Base-by-base conservation (phyloP, 2,329 filamentous ascomycete genomes). In the Westerdykella sp. region DNA sequence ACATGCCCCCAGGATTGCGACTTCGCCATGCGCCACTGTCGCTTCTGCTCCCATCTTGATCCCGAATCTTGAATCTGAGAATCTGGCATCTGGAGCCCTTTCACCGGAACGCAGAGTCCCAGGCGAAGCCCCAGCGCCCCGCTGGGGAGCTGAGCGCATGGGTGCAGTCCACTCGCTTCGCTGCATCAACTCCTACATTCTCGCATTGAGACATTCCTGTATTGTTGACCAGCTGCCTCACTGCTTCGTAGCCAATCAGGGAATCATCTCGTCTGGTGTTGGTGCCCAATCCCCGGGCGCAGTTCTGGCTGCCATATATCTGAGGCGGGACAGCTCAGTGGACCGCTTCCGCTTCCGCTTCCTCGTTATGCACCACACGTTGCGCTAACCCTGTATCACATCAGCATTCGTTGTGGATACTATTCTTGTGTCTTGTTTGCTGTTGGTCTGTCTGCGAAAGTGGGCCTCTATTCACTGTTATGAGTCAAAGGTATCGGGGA, bases 241-340 rank as follows among this genome's bases (percentile, higher is more conserved):
- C 45, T 42, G 46, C 50, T 49, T 35, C 37, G 35, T 43, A 48
- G 46, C 39, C 50, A 52, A 45, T 40, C 46, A 38, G 44, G 34
- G 39, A 34, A 46, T 50, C 35, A 39, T 36, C 43, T 37, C 28
- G 46, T 10, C 11, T 28, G 18, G 3, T 28, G 25, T 59, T 56
- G 59, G 52, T 53, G 60, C 60, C 60, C 60, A 61, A 62, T 49
- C 30, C 34, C 39, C 45, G 36, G 43, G 30, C 39, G 46, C 43
- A 50, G 45, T 44, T 51, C 50, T 58, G 53, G 54, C 52, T 56
- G 49, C 40, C 45, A 48, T 44, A 61, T 56, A 49, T 18, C 49
- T 59, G 57, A 62, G 59, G 58, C 60, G 54, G 54, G 51, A 54
- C 55, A 52, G 48, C 52, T 60, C 51, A 56, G 55, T 60, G 56